These are phyloP conservation scores for Mortierella sp. DNA, from an alignment of 371 early-diverging fungal species.

Conservation along the genomic window DNA sequence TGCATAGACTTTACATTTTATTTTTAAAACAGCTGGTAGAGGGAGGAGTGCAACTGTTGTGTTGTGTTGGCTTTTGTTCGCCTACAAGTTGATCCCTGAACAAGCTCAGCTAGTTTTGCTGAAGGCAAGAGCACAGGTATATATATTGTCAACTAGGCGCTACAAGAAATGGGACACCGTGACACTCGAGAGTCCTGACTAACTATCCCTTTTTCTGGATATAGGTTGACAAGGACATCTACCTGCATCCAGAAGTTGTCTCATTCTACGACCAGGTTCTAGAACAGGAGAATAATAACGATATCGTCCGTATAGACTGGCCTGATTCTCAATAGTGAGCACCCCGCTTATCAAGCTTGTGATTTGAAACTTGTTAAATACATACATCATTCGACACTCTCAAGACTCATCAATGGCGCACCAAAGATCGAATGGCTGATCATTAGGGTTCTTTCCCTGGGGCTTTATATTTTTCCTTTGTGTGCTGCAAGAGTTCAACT, in stretches of 20 bases:
- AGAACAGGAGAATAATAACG: slow-evolving; percentile 26
- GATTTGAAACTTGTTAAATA: not conserved
- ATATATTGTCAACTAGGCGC: not conserved
- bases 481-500: not conserved
- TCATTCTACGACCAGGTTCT: slow-evolving; percentile 26
- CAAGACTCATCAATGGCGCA: no score
- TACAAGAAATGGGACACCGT: not conserved
- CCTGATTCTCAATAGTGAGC: slow-evolving; percentile 3
- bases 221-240: slow-evolving; percentile 41
- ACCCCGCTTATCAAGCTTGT: no score
- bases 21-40: slow-evolving; percentile 27
- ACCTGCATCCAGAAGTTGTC: slow-evolving; percentile 32
- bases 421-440: not conserved
- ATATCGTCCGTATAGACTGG: slow-evolving; percentile 19
- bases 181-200: not conserved
- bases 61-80: slow-evolving; percentile 37
- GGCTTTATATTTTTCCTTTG: not conserved
- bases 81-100: slow-evolving; percentile 21
- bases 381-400: not conserved
- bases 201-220: not conserved
- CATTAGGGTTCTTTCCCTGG: not conserved
- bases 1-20: not conserved
- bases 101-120: slow-evolving; percentile 38
- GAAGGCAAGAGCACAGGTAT: slow-evolving; percentile 38
- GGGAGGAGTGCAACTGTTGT: slow-evolving; percentile 50